Percentiles rank a stretch among this genome's conserved stretches.
Conservation (phyloP, 352 stramenopile genomes). For the Globisporangium parvum region DNA sequence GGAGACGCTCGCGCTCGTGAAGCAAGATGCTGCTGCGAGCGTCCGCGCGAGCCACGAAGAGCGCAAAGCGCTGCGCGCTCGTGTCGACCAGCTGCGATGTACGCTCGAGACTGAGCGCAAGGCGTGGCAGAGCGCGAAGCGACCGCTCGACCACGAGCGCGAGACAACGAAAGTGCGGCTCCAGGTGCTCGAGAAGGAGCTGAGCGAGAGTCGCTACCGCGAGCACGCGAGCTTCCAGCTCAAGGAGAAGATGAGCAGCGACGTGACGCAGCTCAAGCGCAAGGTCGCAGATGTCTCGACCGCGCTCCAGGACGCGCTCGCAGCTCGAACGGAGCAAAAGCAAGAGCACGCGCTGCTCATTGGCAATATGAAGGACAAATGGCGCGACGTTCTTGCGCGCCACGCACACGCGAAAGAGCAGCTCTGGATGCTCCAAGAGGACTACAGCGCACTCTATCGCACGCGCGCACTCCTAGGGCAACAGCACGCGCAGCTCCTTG, state of each 20-base stretch:
- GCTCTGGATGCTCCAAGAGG: conserved; percentile 59
- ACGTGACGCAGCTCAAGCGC: conserved; percentile 44
- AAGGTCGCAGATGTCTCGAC: conserved; percentile 47
- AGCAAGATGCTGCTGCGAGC: conserved; percentile 40
- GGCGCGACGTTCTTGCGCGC: conserved; percentile 38
- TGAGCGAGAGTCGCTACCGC: conserved; percentile 50
- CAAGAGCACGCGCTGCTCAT: conserved; percentile 36
- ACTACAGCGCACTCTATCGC: conserved; percentile 60
- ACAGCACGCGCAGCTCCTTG: conserved; percentile 42
- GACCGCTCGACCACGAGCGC: conserved; percentile 46
- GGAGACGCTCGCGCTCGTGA: conserved; percentile 48
- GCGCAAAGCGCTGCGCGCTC: conserved; percentile 55
- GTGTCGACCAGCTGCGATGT: conserved; percentile 58
- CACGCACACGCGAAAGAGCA: conserved; percentile 50
- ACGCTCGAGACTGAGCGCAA: conserved; percentile 67
- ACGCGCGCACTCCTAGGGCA: conserved; percentile 29
- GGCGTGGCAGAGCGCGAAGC: conserved; percentile 51
- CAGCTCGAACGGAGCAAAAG: conserved; percentile 40
- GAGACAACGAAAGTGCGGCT: conserved; percentile 40
- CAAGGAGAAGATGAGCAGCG: conserved; percentile 59
- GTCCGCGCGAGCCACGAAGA: conserved; percentile 62
- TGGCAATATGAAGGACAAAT: conserved; percentile 61
- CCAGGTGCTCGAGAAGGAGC: conserved; percentile 60
- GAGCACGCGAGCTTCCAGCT: conserved; percentile 60
- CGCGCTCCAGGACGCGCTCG: conserved; percentile 44